phyloP scores from a whole-genome alignment of 257 asterid species.

The Catharanthus roseus region DNA sequence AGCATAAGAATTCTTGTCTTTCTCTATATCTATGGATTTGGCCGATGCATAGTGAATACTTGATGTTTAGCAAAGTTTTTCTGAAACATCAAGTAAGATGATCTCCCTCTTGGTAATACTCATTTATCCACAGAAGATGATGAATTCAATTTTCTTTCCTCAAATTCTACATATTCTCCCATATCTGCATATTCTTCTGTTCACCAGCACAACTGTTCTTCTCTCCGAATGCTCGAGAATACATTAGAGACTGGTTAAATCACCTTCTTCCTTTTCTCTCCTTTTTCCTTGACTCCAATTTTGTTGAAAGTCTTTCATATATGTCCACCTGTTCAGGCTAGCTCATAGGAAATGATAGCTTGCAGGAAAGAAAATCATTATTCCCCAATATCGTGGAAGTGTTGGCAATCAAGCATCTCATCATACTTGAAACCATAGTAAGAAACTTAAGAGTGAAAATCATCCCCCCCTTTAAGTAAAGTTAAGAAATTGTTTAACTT shows the following conservation, averaged over 20 bases:
- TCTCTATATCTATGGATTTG: background rate
- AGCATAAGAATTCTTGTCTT: background rate
- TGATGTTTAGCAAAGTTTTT: background rate
- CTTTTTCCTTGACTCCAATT: background rate
- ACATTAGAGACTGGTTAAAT: background rate
- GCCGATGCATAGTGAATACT: background rate
- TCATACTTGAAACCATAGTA: background rate
- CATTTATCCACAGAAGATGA: background rate
- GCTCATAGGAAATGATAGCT: background rate
- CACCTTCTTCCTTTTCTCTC: background rate
- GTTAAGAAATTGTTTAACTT: background rate
- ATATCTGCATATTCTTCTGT: background rate
- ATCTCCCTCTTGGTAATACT: background rate
- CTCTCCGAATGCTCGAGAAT: background rate
- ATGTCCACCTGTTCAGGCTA: background rate
- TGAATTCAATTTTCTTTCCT: background rate
- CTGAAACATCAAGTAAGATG: background rate
- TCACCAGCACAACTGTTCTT: background rate
- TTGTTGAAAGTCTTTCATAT: background rate
- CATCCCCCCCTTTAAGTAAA: background rate
- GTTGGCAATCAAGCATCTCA: background rate
- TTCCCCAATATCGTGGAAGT: background rate
- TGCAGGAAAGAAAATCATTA: background rate
- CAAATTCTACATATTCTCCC: background rate
- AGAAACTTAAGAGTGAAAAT: background rate